Percentiles rank a stretch among this genome's conserved stretches.
Conservation (phyloP, 306 rosid genomes). For the Cucurbita maxima region DNA sequence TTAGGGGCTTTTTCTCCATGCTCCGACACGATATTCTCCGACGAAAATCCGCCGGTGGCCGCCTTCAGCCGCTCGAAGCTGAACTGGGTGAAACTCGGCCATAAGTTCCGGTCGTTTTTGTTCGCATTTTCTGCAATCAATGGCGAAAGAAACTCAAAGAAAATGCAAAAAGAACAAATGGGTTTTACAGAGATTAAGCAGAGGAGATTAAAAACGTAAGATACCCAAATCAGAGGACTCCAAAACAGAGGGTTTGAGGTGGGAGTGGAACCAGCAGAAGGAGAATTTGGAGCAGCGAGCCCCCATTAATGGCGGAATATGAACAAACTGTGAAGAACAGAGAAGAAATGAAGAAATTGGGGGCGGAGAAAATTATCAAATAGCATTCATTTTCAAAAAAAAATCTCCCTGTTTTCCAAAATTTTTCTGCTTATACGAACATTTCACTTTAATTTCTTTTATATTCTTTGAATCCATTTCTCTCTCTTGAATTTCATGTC, state of each 20-base stretch:
- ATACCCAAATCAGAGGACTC: slow-evolving; percentile 74
- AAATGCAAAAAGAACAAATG: background rate
- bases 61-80: slow-evolving; percentile 54
- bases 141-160: background rate
- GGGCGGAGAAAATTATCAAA: background rate
- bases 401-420: background rate
- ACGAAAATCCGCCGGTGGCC: slow-evolving; percentile 54
- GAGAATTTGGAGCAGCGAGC: slow-evolving; percentile 89
- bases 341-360: background rate
- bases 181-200: background rate
- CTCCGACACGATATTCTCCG: slow-evolving; percentile 80
- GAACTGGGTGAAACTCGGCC: slow-evolving; percentile 63
- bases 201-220: background rate
- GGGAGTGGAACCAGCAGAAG: slow-evolving; percentile 67
- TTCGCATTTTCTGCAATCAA: slow-evolving; percentile 55
- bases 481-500: slow-evolving; percentile 2
- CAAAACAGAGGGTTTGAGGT: slow-evolving; percentile 65
- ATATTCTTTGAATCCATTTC: background rate
- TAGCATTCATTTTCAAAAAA: background rate
- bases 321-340: background rate
- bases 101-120: slow-evolving; percentile 28
- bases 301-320: slow-evolving; percentile 37
- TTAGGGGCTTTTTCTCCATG: slow-evolving; percentile 94
- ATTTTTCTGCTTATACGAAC: background rate
- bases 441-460: background rate